Base-by-base conservation (phyloP, 2,329 filamentous ascomycete genomes). In the Trichothecium roseum region DNA sequence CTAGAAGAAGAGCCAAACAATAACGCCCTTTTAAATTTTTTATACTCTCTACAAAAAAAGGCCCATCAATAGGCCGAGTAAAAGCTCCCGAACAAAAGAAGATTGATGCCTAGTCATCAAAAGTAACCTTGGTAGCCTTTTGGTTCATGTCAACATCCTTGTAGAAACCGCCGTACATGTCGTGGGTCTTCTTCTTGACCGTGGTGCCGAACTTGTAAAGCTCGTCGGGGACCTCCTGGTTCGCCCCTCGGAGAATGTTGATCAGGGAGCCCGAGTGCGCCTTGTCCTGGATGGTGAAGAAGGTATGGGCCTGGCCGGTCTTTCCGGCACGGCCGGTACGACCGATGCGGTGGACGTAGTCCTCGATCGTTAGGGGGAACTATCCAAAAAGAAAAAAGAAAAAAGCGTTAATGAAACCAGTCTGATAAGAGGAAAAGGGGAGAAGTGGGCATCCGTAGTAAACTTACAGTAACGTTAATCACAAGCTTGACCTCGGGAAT, bases 161-260 rank as follows among this genome's bases (percentile, higher is more conserved):
- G 70, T 84, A 94, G 57, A 96, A 96, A 22, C 87, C 86, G 38
- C 91, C 91, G 54, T 96, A 98, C 32, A 84, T 83, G 52, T 87
- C 84, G 63, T 98, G 91, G 33, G 79, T 75, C 86, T 96, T 96
- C 77, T 94, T 95, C 77, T 96, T 98, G 35, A 98, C 91, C 1
- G 89, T 96, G 16, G 87, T 94, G 50, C 91, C 91, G 48, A 95
- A 98, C 63, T 94, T 95, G 57, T 96, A 69, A 27, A 98, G 66
- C 18, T 85, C 83, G 30, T 94, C 86, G 3, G 91, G 91, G 1
- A 98, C 85, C 10, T 78, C 72, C 60, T 98, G 91, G 45, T 86
- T 85, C 17, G 91, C 88, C n/a, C 79, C 84, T 62, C 84, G 93
- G 42, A 98, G 74, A 37, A 98, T 87, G 56, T 96, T 96, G 65